Conservation (phyloP, 2,329 filamentous ascomycete genomes). For the Pyricularia sp. region DNA sequence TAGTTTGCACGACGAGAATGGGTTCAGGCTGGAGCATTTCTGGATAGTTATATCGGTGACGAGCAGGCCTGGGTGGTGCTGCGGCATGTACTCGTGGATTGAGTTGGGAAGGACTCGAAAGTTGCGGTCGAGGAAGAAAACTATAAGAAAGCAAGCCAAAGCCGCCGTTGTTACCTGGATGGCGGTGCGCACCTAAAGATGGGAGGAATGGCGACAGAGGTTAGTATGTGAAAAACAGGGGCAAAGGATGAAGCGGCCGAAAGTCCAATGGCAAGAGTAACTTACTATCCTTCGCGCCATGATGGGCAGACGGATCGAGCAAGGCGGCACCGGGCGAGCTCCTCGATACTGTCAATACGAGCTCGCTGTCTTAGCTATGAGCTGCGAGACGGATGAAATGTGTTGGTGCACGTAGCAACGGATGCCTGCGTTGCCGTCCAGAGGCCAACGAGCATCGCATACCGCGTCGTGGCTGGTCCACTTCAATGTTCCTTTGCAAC, state of each 20-base stretch:
- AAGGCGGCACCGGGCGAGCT: constrained; percentile 1
- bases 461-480: background rate
- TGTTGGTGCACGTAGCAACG: background rate
- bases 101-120: constrained; percentile 78
- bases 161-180: constrained; percentile 64
- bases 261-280: background rate
- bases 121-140: constrained; percentile 79
- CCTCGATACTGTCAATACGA: background rate
- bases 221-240: background rate
- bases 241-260: background rate
- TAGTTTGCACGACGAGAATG: constrained; percentile 67
- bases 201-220: background rate
- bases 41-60: constrained; percentile 77
- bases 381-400: background rate
- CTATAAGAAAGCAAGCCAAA: constrained; percentile 56
- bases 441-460: constrained; percentile 3
- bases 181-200: constrained; percentile 51
- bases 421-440: constrained; percentile 2
- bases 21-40: constrained; percentile 65
- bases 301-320: constrained; percentile 1
- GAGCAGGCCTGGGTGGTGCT: constrained; percentile 74
- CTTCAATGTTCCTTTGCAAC: background rate
- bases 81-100: constrained; percentile 79
- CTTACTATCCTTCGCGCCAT: constrained; percentile 23
- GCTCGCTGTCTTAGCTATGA: background rate